Percentiles rank a stretch among this genome's conserved stretches.
phyloP scores from a whole-genome alignment of 2,329 filamentous ascomycete genomes.

The Dryadomyces quercivorus region DNA sequence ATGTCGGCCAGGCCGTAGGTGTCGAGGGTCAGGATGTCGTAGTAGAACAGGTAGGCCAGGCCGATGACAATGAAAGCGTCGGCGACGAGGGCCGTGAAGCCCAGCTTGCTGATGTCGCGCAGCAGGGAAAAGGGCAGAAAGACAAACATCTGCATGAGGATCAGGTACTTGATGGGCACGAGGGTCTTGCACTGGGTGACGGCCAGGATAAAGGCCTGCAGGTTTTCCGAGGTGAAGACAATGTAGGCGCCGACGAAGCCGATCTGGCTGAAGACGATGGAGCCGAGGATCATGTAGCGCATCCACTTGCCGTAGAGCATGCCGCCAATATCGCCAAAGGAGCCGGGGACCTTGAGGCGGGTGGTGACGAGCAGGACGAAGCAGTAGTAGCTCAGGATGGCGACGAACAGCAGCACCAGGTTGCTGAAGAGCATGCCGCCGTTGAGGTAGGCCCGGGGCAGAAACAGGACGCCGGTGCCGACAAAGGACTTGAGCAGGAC shows the following conservation, averaged over 20 bases:
- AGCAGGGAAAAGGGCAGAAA: slow-evolving; percentile 91
- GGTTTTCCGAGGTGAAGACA: slow-evolving; percentile 90
- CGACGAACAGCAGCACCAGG: slow-evolving; percentile 74
- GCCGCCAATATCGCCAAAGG: slow-evolving; percentile 93
- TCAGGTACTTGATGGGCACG: slow-evolving; percentile 80
- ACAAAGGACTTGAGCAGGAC: slow-evolving; percentile 95
- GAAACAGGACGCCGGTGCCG: slow-evolving; percentile 86
- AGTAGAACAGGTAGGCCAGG: slow-evolving; percentile 90
- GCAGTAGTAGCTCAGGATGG: slow-evolving; percentile 86
- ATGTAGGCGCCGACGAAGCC: slow-evolving; percentile 94
- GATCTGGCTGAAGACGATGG: slow-evolving; percentile 90
- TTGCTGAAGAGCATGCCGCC: slow-evolving; percentile 97
- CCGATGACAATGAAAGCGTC: slow-evolving; percentile 92
- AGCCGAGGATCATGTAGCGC: slow-evolving; percentile 74
- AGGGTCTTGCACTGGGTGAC: slow-evolving; percentile 77
- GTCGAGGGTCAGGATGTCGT: slow-evolving; percentile 75
- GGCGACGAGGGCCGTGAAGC: slow-evolving; percentile 84
- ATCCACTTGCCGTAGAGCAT: slow-evolving; percentile 85
- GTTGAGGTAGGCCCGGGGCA: slow-evolving; percentile 87
- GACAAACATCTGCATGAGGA: slow-evolving; percentile 88
- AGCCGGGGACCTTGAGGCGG: slow-evolving; percentile 75
- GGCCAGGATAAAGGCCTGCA: slow-evolving; percentile 88
- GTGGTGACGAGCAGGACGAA: slow-evolving; percentile 89
- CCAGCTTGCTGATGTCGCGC: slow-evolving; percentile 93
- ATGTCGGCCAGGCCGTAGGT: slow-evolving; percentile 72